Percentiles rank a stretch among this genome's conserved stretches.
These are phyloP conservation scores for Pseudogymnoascus pannorum DNA, from an alignment of 2,329 filamentous ascomycete genomes.

Conservation along the genomic window DNA sequence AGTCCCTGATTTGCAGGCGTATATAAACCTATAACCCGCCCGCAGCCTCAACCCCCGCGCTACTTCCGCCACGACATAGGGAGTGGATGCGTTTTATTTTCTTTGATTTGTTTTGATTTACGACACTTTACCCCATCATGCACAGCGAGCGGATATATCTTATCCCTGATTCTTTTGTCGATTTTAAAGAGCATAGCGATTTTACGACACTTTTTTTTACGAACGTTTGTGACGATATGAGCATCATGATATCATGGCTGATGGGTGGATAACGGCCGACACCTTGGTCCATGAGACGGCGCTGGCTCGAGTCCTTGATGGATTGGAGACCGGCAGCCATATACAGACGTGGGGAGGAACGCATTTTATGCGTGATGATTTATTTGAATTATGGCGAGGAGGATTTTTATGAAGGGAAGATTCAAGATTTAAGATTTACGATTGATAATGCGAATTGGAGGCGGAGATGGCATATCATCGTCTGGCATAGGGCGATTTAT, in stretches of 20 bases:
- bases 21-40: slow-evolving; percentile 7
- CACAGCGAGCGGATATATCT: slow-evolving; percentile 24
- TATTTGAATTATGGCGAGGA: slow-evolving; percentile 3
- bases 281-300: slow-evolving; percentile 3
- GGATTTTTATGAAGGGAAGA: slow-evolving; percentile 6
- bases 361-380: slow-evolving; percentile 1
- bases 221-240: slow-evolving; percentile 11
- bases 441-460: slow-evolving; percentile 3
- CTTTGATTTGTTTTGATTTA: slow-evolving; percentile 12
- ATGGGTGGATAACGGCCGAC: slow-evolving; percentile 9
- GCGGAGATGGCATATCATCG: background rate
- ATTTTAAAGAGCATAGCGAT: slow-evolving; percentile 10
- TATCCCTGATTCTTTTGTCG: background rate
- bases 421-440: slow-evolving; percentile 3
- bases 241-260: slow-evolving; percentile 10
- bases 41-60: slow-evolving; percentile 19
- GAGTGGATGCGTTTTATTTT: slow-evolving; percentile 13
- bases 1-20: slow-evolving; percentile 8
- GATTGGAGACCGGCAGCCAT: background rate
- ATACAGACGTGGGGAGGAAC: slow-evolving; percentile 9
- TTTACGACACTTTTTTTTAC: slow-evolving; percentile 10
- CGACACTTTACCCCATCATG: slow-evolving; percentile 30
- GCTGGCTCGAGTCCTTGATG: slow-evolving; percentile 6
- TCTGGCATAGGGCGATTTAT: background rate
- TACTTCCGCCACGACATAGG: slow-evolving; percentile 22